These are phyloP conservation scores for Stentor roeselii DNA, from an alignment of 73 alveolate genomes.

Conservation along the genomic window DNA sequence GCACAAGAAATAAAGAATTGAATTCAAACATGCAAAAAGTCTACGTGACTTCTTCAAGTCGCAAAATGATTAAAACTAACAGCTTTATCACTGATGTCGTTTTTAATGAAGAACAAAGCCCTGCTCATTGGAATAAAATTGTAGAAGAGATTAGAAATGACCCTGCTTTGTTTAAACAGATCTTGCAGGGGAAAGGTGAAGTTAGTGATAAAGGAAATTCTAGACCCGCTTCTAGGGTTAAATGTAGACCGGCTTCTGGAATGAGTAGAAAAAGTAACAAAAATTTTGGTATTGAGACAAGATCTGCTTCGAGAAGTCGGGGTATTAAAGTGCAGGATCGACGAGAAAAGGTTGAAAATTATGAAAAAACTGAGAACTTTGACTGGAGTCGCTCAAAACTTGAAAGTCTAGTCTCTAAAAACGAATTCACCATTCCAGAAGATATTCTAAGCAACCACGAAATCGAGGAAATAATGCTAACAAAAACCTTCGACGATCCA, in stretches of 20 bases:
- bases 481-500: neutral
- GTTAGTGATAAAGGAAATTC: neutral
- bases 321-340: too few species aligned
- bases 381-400: neutral
- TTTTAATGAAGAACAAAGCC: neutral
- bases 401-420: neutral
- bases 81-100: neutral
- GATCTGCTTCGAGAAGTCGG: too few species aligned
- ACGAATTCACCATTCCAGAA: neutral
- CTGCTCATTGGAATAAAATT: neutral
- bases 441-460: neutral
- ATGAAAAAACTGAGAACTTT: neutral
- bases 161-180: neutral
- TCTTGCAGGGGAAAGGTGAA: neutral
- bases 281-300: too few species aligned
- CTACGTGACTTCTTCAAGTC: too few species aligned
- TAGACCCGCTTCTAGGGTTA: neutral
- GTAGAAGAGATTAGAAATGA: conserved; percentile 4
- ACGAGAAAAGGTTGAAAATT: too few species aligned
- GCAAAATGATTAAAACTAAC: too few species aligned
- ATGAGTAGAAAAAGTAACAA: too few species aligned
- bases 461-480: neutral
- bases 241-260: too few species aligned
- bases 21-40: too few species aligned
- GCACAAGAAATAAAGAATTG: too few species aligned